Percentiles rank a stretch among this genome's conserved stretches.
Conservation (phyloP, 202 grass and related monocot species). For the Digitaria exilis region DNA sequence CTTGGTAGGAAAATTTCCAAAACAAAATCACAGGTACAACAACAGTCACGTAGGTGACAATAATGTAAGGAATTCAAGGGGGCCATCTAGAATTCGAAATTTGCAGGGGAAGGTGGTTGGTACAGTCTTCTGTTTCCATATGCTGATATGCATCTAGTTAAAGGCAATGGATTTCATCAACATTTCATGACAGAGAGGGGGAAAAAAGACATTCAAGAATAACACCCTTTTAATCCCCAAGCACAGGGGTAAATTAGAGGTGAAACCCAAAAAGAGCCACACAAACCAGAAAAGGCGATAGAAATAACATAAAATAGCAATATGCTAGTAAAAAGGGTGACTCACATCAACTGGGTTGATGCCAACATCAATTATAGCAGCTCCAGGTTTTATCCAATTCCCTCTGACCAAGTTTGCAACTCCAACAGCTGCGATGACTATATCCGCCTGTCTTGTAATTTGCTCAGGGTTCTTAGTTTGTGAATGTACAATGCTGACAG, state of each 20-base stretch:
- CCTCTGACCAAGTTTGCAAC: slow-evolving; percentile 89
- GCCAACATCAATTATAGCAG: slow-evolving; percentile 92
- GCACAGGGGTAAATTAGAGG: not conserved
- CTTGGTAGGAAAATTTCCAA: not conserved
- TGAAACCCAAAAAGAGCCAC: not conserved
- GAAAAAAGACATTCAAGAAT: not conserved
- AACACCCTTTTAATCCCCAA: not conserved
- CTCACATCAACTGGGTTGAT: slow-evolving; percentile 98
- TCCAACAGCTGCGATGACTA: slow-evolving; percentile 88
- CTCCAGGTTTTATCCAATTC: slow-evolving; percentile 94
- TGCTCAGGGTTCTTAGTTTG: slow-evolving; percentile 90
- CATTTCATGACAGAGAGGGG: not conserved
- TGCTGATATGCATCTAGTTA: not conserved
- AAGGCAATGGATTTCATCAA: not conserved
- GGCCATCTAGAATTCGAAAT: not conserved
- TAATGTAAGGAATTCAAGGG: not conserved
- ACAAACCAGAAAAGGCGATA: not conserved
- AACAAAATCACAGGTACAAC: not conserved
- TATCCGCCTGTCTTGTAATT: slow-evolving; percentile 86
- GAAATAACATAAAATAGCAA: not conserved
- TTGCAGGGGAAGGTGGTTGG: not conserved
- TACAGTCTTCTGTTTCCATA: slow-evolving; percentile 1
- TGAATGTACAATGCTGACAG: slow-evolving; percentile 94
- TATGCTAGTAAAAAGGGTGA: not conserved
- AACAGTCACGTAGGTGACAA: not conserved